These are phyloP conservation scores for Trichoderma sp. DNA, from an alignment of 2,329 filamentous ascomycete genomes.

Conservation along the genomic window DNA sequence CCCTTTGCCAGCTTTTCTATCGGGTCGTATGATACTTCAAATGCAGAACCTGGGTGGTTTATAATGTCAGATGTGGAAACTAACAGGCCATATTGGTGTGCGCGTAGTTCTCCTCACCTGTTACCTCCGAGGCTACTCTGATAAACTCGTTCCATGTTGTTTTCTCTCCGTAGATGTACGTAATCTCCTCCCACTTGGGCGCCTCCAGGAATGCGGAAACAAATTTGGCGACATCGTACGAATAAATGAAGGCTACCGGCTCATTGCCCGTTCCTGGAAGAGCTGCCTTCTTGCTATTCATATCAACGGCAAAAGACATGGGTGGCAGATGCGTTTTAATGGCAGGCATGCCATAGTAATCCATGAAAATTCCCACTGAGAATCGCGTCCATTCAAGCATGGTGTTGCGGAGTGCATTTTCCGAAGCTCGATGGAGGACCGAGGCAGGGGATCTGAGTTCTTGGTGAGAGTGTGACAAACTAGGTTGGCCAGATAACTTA, in stretches of 20 bases:
- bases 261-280: conserved; percentile 47
- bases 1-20: not conserved
- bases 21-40: not conserved
- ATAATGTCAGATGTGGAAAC: not conserved
- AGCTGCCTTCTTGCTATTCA: conserved; percentile 42
- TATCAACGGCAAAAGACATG: conserved; percentile 42
- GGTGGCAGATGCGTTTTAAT: conserved; percentile 38
- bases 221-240: conserved; percentile 45
- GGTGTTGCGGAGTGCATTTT: not conserved
- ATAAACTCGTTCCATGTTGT: conserved; percentile 44
- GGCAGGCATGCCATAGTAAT: conserved; percentile 41
- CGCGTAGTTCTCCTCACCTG: not conserved
- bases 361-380: conserved; percentile 42
- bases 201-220: conserved; percentile 40
- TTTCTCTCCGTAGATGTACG: conserved; percentile 38
- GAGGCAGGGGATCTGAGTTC: not conserved
- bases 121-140: conserved; percentile 34
- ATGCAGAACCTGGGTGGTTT: not conserved
- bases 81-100: not conserved
- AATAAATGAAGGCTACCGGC: conserved; percentile 45
- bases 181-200: conserved; percentile 42
- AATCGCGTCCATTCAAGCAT: conserved; percentile 38
- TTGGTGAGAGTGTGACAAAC: not conserved
- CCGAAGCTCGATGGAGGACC: not conserved
- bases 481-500: not conserved